These are phyloP conservation scores for Blastobotrys ciferrii DNA, from an alignment of 1,139 yeast species.

Conservation along the genomic window DNA sequence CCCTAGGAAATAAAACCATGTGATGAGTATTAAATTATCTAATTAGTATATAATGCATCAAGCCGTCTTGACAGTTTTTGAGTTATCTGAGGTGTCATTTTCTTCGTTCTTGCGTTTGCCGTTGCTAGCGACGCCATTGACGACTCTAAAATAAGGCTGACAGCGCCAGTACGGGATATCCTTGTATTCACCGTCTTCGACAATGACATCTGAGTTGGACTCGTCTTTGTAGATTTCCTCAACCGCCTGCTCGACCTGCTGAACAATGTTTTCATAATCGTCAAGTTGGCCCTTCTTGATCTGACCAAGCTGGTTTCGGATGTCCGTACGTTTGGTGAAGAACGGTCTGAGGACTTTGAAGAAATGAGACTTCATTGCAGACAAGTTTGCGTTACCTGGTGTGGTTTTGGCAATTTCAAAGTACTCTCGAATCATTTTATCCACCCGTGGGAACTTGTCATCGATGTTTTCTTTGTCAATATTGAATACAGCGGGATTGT, in stretches of 20 bases:
- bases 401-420: conserved; percentile 70
- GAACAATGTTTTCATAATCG: conserved; percentile 70
- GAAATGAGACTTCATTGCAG: conserved; percentile 89
- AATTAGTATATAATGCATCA: too few species aligned
- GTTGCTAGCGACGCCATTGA: conserved; percentile 23
- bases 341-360: conserved; percentile 84
- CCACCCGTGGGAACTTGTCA: conserved; percentile 80
- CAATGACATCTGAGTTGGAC: conserved; percentile 53
- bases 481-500: conserved; percentile 86
- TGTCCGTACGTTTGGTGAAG: conserved; percentile 67
- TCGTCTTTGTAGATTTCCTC: conserved; percentile 49
- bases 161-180: conserved; percentile 95
- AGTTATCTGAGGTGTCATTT: conserved; percentile 1
- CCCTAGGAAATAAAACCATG: too few species aligned
- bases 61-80: background rate
- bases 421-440: conserved; percentile 77
- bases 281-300: conserved; percentile 44
- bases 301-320: conserved; percentile 70
- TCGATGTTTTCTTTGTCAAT: conserved; percentile 46
- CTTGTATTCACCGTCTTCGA: conserved; percentile 71
- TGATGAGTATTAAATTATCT: too few species aligned
- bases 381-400: conserved; percentile 73
- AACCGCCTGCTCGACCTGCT: conserved; percentile 65
- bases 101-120: conserved; percentile 22
- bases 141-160: conserved; percentile 72